Conservation (phyloP, 176 grass and related monocot genomes). For the Alloteropsis semialata region DNA sequence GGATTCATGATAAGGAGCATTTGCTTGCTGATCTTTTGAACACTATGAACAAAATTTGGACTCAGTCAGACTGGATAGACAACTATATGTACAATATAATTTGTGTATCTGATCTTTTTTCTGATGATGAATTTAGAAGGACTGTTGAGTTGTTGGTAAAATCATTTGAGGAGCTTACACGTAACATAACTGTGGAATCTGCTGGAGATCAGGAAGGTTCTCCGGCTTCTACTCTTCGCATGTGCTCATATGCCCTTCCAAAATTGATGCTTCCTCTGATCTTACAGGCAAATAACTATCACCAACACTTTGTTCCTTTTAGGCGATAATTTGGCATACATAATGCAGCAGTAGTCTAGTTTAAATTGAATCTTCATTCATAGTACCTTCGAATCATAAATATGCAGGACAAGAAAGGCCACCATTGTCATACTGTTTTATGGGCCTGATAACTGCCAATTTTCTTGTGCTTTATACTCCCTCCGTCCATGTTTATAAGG, state of each 20-base stretch:
- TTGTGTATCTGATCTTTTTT: not conserved
- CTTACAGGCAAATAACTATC: not conserved
- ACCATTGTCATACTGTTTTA: too few relatives aligned
- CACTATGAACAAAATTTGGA: slow-evolving; percentile 1
- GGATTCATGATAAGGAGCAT: not conserved
- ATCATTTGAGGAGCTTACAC: not conserved
- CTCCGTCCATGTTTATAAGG: too few relatives aligned
- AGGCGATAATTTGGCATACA: too few relatives aligned
- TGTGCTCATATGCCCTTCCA: not conserved
- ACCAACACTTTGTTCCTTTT: not conserved
- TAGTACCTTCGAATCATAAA: too few relatives aligned
- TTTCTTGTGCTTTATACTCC: too few relatives aligned
- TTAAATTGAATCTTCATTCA: too few relatives aligned
- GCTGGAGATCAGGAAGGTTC: not conserved
- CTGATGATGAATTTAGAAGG: not conserved
- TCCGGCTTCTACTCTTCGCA: not conserved
- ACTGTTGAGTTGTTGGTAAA: not conserved
- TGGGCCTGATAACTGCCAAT: too few relatives aligned
- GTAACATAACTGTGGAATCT: not conserved
- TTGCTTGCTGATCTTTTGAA: not conserved
- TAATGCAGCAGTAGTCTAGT: too few relatives aligned
- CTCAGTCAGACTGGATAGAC: not conserved
- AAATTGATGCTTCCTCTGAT: not conserved
- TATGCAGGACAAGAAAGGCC: too few relatives aligned
- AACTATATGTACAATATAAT: not conserved